phyloP scores from a whole-genome alignment of 345 rosid species.

The Eucalyptus sp. region DNA sequence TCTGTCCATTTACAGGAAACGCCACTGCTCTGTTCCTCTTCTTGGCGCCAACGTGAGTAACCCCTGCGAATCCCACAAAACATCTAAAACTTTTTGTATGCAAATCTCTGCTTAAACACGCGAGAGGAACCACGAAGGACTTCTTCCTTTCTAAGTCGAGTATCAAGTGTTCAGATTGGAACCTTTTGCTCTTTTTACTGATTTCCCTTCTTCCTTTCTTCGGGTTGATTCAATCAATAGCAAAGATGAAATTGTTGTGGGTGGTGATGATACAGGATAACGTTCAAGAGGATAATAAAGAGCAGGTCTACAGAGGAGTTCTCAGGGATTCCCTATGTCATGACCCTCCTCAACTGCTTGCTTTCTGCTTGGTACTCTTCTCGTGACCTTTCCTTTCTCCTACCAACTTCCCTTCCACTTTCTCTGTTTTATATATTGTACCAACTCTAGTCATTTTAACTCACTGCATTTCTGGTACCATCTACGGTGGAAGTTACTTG shows the following conservation, averaged over 20 bases:
- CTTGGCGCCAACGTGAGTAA: conserved; percentile 74
- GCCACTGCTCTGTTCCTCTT: conserved; percentile 94
- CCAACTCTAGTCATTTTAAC: background rate
- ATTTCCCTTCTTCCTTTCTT: background rate
- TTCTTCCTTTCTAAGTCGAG: background rate
- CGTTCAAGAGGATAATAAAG: conserved; percentile 68
- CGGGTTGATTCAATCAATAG: background rate
- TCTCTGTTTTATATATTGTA: background rate
- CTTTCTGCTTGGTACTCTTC: conserved; percentile 80
- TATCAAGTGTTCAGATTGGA: background rate
- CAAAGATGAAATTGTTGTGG: background rate
- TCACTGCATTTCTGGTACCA: background rate
- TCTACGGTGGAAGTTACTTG: background rate
- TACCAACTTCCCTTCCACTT: background rate
- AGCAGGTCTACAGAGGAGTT: conserved; percentile 73
- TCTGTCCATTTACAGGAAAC: conserved; percentile 49
- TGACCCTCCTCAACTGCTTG: conserved; percentile 96
- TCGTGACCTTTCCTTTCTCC: background rate
- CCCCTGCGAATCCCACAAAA: background rate
- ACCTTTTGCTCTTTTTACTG: background rate
- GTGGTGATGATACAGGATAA: conserved; percentile 35
- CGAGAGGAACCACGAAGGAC: background rate
- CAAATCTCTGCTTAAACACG: background rate
- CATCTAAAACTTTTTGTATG: background rate
- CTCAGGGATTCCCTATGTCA: conserved; percentile 93